phyloP scores from a whole-genome alignment of 2,329 filamentous ascomycete species.

The Diaporthe caulivora region DNA sequence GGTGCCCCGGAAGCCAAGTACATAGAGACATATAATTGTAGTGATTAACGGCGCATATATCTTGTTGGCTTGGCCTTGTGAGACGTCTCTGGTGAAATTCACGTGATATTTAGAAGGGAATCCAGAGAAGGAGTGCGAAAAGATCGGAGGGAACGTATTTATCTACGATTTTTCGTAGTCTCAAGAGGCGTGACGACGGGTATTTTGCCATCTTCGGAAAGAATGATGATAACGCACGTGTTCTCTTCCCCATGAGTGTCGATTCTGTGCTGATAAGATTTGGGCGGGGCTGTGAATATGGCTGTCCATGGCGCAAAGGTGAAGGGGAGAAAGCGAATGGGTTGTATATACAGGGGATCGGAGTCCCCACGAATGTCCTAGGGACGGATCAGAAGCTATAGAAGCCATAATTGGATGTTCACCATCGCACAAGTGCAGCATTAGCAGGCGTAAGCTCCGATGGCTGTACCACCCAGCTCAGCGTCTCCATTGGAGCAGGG shows the following conservation, averaged over 20 bases:
- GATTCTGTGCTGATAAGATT: slow-evolving; percentile 3
- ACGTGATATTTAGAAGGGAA: slow-evolving; percentile 21
- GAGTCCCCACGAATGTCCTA: slow-evolving; percentile 32
- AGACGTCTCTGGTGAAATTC: neutral
- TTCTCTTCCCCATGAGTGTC: neutral
- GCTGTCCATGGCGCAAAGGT: slow-evolving; percentile 6
- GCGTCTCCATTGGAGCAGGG: slow-evolving; percentile 25
- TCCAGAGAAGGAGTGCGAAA: slow-evolving; percentile 34
- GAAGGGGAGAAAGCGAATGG: neutral
- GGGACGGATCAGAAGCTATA: neutral
- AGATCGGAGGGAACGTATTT: slow-evolving; percentile 25
- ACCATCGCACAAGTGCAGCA: slow-evolving; percentile 24
- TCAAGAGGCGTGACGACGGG: slow-evolving; percentile 25
- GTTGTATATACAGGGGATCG: slow-evolving; percentile 26
- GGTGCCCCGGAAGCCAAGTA: slow-evolving; percentile 15
- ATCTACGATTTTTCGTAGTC: slow-evolving; percentile 14
- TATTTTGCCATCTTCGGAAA: slow-evolving; percentile 3
- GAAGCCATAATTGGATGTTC: neutral
- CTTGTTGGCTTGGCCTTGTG: neutral
- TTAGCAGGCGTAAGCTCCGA: slow-evolving; percentile 26
- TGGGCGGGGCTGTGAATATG: neutral
- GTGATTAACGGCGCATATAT: neutral
- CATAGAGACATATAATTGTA: slow-evolving; percentile 7
- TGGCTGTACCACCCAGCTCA: slow-evolving; percentile 13
- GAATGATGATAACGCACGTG: neutral